Base-by-base conservation (phyloP, 768 basidiomycete species). In the Thelephora ganbajun region DNA sequence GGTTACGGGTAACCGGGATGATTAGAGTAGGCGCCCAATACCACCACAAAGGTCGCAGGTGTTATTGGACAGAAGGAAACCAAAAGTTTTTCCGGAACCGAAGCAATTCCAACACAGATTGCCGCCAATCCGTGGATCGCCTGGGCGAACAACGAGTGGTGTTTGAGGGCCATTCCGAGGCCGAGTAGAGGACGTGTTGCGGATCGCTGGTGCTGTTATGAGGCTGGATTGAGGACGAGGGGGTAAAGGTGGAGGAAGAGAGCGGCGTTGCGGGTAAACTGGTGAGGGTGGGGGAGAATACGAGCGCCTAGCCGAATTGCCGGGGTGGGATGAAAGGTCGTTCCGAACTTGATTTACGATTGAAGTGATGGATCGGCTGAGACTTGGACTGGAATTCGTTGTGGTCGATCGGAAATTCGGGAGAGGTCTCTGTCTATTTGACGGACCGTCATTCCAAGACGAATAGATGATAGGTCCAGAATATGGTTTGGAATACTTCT, bases 41-140 rank as follows among this genome's bases (percentile, higher is more conserved):
- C 87, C 86, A 11, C 66, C 63, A 64, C 87, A 89, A 4, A 65
- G 62, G 1, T 60, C 60, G 61, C 86, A 89, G 34, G 59, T 63
- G 44, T 63, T 58, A 51, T 65, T 57, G 48, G 81, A 77, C 43
- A 84, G 69, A 3, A 83, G 51, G 45, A 78, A 64, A 14, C 16
- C 39, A 20, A 66, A 66, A 33, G 72, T 57, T 33, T 54, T 62
- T 3, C 83, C 85, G 18, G 62, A 58, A 2, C 87, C 87, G 33
- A 66, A 63, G 57, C 86, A 89, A 19, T 69, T 64, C 74, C 70
- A 75, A 59, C 87, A 89, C 53, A 71, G 46, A 39, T 62, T 54
- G 0, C 87, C 86, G 2, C 85, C 86, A 7, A 88, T 62, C 43
- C 84, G 61, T 18, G 79, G 68, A 59, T 89, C 86, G 2, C 86